These are phyloP conservation scores for Blastocystis sp. DNA, from an alignment of 352 stramenopile genomes.

Conservation along the genomic window DNA sequence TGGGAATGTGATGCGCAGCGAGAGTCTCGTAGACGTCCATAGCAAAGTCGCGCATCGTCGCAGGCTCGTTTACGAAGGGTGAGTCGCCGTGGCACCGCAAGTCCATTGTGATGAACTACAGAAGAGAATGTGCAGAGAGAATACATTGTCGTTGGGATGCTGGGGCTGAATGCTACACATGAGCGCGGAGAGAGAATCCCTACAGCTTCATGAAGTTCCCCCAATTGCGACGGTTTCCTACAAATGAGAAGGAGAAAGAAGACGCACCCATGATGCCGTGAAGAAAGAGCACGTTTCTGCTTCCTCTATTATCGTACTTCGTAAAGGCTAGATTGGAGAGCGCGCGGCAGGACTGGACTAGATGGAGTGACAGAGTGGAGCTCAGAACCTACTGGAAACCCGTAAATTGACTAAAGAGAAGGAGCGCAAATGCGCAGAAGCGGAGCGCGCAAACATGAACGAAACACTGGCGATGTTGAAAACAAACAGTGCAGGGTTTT, in stretches of 20 bases:
- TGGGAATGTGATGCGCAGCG: conserved; percentile 6
- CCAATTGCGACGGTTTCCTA: conserved; percentile 55
- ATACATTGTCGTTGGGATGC: conserved; percentile 38
- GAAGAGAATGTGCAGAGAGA: background rate
- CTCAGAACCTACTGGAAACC: no score
- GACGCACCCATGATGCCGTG: conserved; percentile 57
- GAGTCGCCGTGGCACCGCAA: conserved; percentile 62
- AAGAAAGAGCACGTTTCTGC: conserved; percentile 31
- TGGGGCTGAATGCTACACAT: conserved; percentile 16
- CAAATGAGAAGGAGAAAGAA: background rate
- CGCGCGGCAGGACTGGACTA: background rate
- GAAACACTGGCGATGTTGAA: no score
- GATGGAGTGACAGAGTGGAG: no score
- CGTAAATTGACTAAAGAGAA: no score
- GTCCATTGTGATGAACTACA: conserved; percentile 57
- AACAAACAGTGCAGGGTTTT: background rate
- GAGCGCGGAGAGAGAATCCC: background rate
- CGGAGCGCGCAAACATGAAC: no score
- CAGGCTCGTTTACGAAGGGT: background rate
- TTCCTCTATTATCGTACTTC: conserved; percentile 26
- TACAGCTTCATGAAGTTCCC: conserved; percentile 65
- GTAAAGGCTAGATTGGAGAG: background rate
- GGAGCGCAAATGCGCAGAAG: no score
- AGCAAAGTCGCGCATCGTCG: conserved; percentile 20
- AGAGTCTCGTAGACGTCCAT: conserved; percentile 37